These are phyloP conservation scores for Striga hermonthica DNA, from an alignment of 305 asterid species.

Conservation along the genomic window DNA sequence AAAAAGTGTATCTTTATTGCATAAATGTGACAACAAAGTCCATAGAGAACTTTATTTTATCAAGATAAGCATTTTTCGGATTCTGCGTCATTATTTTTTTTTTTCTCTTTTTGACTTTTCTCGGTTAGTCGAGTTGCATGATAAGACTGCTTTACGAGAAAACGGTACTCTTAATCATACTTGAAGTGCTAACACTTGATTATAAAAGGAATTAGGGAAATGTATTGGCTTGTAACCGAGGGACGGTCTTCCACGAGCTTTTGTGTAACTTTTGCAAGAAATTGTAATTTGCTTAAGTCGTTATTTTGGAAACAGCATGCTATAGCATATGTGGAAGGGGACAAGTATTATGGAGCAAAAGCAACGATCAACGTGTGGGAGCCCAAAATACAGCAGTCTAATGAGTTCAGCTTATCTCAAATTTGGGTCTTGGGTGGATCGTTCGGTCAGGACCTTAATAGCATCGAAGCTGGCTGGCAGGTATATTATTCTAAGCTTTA, in stretches of 20 bases:
- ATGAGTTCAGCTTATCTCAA: slow-evolving; percentile 92
- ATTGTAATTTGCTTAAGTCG: slow-evolving; percentile 8
- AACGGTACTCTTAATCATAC: no score
- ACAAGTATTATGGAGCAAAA: slow-evolving; percentile 78
- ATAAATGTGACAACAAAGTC: slow-evolving; percentile 17
- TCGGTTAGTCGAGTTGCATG: not conserved
- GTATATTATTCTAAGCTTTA: slow-evolving; percentile 33
- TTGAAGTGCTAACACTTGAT: no score
- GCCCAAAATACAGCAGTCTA: slow-evolving; percentile 84
- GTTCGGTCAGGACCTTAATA: slow-evolving; percentile 84
- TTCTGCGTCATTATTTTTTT: not conserved
- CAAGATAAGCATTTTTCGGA: not conserved
- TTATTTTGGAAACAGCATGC: slow-evolving; percentile 45
- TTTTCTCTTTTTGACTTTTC: not conserved
- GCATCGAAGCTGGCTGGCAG: slow-evolving; percentile 99
- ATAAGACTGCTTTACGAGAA: no score
- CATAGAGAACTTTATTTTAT: not conserved
- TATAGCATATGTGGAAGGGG: slow-evolving; percentile 93
- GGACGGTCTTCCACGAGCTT: not conserved
- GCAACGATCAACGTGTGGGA: slow-evolving; percentile 97
- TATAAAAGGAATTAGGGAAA: no score
- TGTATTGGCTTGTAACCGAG: no score
- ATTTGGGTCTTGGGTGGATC: slow-evolving; percentile 91
- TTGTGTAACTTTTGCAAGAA: slow-evolving; percentile 1
- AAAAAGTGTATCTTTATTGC: slow-evolving; percentile 14